Conservation (phyloP, 148 eudicot genomes). For the Rhododendron ferrugineum region DNA sequence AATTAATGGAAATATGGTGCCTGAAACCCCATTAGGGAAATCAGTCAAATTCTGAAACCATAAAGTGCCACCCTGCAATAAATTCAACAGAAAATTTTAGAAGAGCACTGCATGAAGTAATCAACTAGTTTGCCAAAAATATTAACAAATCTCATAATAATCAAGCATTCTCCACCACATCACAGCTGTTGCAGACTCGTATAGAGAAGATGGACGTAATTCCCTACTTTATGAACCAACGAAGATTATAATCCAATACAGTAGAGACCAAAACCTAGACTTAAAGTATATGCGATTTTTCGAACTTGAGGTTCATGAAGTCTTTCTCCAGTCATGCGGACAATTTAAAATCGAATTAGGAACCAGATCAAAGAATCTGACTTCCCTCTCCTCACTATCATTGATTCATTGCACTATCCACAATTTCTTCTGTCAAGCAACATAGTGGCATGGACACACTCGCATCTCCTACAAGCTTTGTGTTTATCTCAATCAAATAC, state of each 20-base stretch:
- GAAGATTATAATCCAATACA: not conserved
- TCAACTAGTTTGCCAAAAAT: not conserved
- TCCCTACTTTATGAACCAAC: not conserved
- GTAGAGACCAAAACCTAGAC: not conserved
- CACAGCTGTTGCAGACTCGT: not conserved
- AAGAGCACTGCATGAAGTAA: not conserved
- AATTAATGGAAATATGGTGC: constrained; percentile 57
- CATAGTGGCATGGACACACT: not conserved
- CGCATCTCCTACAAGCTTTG: not conserved
- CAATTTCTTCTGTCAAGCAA: not conserved
- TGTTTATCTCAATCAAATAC: not conserved
- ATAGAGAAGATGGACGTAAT: not conserved
- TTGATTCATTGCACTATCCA: not conserved
- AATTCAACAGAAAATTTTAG: not conserved
- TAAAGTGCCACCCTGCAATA: constrained; percentile 72
- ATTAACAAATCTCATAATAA: not conserved
- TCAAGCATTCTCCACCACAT: not conserved
- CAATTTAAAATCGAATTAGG: not conserved
- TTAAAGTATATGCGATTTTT: not conserved
- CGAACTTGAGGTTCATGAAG: constrained; percentile 1
- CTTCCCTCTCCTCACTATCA: not conserved
- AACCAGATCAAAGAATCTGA: not conserved
- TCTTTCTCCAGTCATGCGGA: not conserved
- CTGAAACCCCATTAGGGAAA: constrained; percentile 56
- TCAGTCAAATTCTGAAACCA: constrained; percentile 93